These are phyloP conservation scores for Gleditsia sinensis DNA, from an alignment of 306 rosid genomes.

Conservation along the genomic window DNA sequence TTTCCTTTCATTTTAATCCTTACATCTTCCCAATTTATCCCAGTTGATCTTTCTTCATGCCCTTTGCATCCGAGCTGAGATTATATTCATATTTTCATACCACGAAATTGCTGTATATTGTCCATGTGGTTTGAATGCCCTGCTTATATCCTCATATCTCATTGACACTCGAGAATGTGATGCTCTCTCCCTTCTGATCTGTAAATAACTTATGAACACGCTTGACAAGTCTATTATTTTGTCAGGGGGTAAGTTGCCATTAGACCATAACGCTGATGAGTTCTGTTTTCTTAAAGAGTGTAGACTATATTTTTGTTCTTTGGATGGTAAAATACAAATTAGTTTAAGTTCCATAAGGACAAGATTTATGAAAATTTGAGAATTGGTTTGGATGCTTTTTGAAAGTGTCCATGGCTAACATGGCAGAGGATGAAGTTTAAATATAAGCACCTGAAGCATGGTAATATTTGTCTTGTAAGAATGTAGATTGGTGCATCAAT, in stretches of 20 bases:
- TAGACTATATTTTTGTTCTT: background rate
- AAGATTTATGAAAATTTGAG: background rate
- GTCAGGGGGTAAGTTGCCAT: slow-evolving; percentile 12
- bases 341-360: background rate
- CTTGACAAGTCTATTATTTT: slow-evolving; percentile 23
- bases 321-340: background rate
- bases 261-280: slow-evolving; percentile 1
- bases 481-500: background rate
- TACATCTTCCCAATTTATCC: background rate
- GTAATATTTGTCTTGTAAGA: background rate
- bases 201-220: background rate
- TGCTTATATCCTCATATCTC: background rate
- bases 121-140: background rate
- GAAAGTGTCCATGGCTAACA: background rate
- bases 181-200: slow-evolving; percentile 22
- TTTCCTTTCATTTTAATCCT: background rate
- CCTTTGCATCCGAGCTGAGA: slow-evolving; percentile 13
- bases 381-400: background rate
- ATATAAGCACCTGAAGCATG: slow-evolving; percentile 2
- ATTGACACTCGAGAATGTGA: background rate
- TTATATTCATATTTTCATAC: slow-evolving; percentile 8
- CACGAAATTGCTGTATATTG: slow-evolving; percentile 2
- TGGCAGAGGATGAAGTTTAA: background rate
- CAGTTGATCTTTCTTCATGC: background rate
- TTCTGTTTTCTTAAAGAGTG: slow-evolving; percentile 13